Evolutionary conservation across 2,329 filamentous ascomycete genomes (phyloP).

Genomic region (Fusarium begoniae): DNA sequence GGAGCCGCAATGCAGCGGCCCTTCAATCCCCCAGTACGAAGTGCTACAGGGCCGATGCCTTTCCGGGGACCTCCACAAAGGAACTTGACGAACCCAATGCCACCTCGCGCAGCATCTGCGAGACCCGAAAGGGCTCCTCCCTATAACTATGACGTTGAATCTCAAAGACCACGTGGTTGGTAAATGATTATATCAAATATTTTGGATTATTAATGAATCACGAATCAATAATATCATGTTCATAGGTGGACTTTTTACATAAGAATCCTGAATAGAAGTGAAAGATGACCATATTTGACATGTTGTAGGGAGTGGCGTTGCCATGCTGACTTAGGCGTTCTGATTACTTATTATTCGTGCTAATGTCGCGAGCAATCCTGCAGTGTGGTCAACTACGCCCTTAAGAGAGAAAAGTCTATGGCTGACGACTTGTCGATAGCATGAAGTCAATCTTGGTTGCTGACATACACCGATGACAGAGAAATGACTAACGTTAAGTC

Average conservation of each 20-base stretch:
- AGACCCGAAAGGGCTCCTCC: constrained; percentile 39
- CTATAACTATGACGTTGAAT: constrained; percentile 49
- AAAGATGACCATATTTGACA: neutral
- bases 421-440: constrained; percentile 22
- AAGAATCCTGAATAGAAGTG: neutral
- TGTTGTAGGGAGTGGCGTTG: neutral
- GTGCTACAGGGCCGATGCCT: constrained; percentile 51
- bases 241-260: neutral
- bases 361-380: constrained; percentile 4
- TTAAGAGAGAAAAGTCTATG: neutral
- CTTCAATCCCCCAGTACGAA: constrained; percentile 47
- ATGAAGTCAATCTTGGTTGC: neutral
- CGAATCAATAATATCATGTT: constrained; percentile 6
- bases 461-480: constrained; percentile 11
- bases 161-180: constrained; percentile 46
- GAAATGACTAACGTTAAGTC: neutral
- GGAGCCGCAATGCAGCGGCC: constrained; percentile 35
- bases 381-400: constrained; percentile 24
- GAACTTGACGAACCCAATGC: constrained; percentile 57
- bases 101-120: constrained; percentile 39
- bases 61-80: constrained; percentile 51
- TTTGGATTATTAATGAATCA: constrained; percentile 26
- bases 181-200: constrained; percentile 7
- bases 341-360: constrained; percentile 9
- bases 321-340: neutral